Evolutionary conservation across 2,329 filamentous ascomycete species (phyloP).

Genomic region (Trichoderma sp.): DNA sequence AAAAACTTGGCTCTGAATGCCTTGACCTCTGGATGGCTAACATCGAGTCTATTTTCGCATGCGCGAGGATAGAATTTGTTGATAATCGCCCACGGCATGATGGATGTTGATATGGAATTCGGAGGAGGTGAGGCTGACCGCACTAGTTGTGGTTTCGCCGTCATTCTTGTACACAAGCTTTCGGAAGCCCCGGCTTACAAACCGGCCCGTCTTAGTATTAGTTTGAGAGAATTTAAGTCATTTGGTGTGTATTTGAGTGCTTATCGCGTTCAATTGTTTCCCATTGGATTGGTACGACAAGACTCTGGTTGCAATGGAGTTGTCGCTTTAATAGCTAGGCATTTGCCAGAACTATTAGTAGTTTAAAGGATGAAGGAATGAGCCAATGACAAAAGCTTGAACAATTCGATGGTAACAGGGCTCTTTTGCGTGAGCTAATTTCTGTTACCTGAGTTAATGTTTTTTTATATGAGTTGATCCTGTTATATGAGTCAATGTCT

Average conservation of each 20-base stretch:
- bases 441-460: not conserved
- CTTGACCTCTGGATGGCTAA: slow-evolving; percentile 17
- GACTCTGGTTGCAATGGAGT: not conserved
- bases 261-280: not conserved
- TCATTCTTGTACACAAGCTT: not conserved
- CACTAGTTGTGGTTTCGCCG: not conserved
- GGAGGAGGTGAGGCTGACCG: not conserved
- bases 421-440: not conserved
- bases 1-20: slow-evolving; percentile 24
- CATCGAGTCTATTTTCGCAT: slow-evolving; percentile 10
- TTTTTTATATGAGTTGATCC: not conserved
- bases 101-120: not conserved
- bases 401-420: not conserved
- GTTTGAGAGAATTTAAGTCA: not conserved
- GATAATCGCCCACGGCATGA: not conserved
- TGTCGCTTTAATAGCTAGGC: not conserved
- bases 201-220: not conserved
- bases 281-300: not conserved
- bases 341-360: not conserved
- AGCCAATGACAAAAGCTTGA: not conserved
- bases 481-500: not conserved
- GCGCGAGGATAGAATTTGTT: slow-evolving; percentile 25
- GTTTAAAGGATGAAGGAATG: not conserved
- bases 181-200: not conserved
- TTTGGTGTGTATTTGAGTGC: not conserved